These are phyloP conservation scores for Eutrema heterophyllum DNA, from an alignment of 345 rosid species.

Conservation along the genomic window DNA sequence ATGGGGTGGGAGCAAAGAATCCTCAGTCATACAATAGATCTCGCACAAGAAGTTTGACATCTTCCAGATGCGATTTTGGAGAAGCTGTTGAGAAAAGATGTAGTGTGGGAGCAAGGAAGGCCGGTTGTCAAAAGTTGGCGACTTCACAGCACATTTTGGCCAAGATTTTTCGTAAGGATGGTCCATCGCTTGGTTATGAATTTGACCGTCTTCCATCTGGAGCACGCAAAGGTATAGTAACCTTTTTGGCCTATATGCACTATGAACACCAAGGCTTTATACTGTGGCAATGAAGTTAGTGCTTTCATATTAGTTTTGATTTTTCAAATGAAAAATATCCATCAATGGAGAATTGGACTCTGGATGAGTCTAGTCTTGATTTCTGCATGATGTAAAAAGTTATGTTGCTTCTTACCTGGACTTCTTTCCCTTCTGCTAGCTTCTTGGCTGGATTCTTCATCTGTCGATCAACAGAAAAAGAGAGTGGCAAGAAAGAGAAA, in stretches of 20 bases:
- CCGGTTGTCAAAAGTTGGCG: constrained; percentile 42
- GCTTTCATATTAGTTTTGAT: not conserved
- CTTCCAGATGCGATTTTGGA: constrained; percentile 26
- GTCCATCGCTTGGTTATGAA: constrained; percentile 77
- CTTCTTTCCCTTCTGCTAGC: constrained; percentile 36
- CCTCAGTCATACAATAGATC: not conserved
- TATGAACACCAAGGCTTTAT: not conserved
- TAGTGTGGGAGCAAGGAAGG: constrained; percentile 25
- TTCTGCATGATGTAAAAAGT: not conserved
- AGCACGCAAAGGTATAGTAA: constrained; percentile 17
- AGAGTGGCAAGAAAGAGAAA: constrained; percentile 55
- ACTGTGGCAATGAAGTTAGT: not conserved
- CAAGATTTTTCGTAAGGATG: constrained; percentile 85
- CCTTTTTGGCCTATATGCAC: not conserved
- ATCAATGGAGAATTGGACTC: not conserved
- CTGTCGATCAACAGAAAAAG: constrained; percentile 36
- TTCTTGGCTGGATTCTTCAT: constrained; percentile 30
- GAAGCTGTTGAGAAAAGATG: constrained; percentile 19
- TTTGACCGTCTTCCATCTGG: constrained; percentile 59
- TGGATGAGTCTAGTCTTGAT: not conserved
- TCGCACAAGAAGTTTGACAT: constrained; percentile 8
- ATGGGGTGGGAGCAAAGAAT: constrained; percentile 14
- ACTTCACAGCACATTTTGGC: constrained; percentile 55
- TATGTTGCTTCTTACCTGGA: constrained; percentile 3
- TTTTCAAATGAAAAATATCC: not conserved